Conservation (phyloP, 106 monocot genomes). For the Dendrobium huoshanense region DNA sequence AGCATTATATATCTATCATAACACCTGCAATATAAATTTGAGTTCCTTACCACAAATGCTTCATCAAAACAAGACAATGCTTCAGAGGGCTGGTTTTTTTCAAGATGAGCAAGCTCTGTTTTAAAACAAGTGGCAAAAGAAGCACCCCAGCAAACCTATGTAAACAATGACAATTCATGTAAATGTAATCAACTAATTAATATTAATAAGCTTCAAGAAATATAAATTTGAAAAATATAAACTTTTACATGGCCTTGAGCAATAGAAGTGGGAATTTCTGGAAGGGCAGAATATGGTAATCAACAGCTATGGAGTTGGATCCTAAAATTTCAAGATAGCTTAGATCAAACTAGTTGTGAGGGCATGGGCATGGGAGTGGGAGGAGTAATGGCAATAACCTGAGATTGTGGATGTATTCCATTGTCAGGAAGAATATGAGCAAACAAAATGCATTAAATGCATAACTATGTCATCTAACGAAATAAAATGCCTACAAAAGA, state of each 20-base stretch:
- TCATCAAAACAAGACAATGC: slow-evolving; percentile 97
- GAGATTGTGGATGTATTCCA: slow-evolving; percentile 28
- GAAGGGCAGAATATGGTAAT: slow-evolving; percentile 21
- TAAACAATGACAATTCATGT: neutral
- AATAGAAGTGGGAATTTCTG: slow-evolving; percentile 60
- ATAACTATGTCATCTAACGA: too few relatives aligned
- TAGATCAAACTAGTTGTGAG: slow-evolving; percentile 80
- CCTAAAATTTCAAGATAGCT: slow-evolving; percentile 68
- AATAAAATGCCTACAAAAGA: too few relatives aligned
- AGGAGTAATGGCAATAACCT: slow-evolving; percentile 26
- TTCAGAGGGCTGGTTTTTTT: slow-evolving; percentile 93
- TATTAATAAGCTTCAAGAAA: neutral
- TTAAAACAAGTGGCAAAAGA: slow-evolving; percentile 82
- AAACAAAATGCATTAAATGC: too few relatives aligned
- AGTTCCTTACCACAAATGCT: slow-evolving; percentile 60
- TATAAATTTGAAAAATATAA: neutral
- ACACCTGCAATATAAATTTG: slow-evolving; percentile 93
- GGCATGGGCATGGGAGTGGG: slow-evolving; percentile 24
- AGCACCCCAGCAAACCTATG: slow-evolving; percentile 87
- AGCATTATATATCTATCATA: neutral
- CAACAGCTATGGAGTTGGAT: slow-evolving; percentile 12
- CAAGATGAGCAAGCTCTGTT: slow-evolving; percentile 81
- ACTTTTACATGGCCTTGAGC: slow-evolving; percentile 71
- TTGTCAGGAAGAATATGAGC: too few relatives aligned
- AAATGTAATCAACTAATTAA: neutral